Percentiles rank a stretch among this genome's conserved stretches.
Conservation (phyloP, 1,139 yeast genomes). For the Kodamaea ohmeri region DNA sequence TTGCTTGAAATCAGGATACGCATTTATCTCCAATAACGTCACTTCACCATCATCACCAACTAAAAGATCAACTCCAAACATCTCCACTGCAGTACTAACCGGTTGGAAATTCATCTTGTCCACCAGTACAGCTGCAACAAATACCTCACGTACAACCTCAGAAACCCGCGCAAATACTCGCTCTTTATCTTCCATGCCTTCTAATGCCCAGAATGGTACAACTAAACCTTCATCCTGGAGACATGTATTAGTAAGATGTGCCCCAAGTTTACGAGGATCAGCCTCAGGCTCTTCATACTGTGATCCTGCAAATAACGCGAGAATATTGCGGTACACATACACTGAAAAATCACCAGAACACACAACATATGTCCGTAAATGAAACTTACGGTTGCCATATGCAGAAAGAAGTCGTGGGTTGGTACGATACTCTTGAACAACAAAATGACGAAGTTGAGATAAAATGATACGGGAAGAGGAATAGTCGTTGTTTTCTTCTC, state of each 20-base stretch:
- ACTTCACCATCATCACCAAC: constrained; percentile 58
- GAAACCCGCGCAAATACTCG: constrained; percentile 55
- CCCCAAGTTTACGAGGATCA: constrained; percentile 46
- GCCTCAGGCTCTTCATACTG: constrained; percentile 44
- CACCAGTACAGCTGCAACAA: constrained; percentile 74
- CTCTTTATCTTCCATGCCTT: constrained; percentile 43
- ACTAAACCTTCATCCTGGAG: constrained; percentile 64
- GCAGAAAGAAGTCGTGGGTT: constrained; percentile 63
- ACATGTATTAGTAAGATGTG: constrained; percentile 93
- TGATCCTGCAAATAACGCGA: constrained; percentile 72
- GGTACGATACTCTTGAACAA: constrained; percentile 75
- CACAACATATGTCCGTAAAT: constrained; percentile 81
- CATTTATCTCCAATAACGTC: constrained; percentile 75
- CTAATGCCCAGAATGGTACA: constrained; percentile 61
- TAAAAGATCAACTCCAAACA: constrained; percentile 84
- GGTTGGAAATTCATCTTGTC: constrained; percentile 92
- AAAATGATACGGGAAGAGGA: constrained; percentile 78
- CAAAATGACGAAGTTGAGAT: constrained; percentile 85
- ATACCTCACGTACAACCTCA: constrained; percentile 65
- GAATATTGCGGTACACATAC: constrained; percentile 72
- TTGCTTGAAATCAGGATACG: constrained; percentile 95
- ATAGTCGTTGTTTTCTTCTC: constrained; percentile 39
- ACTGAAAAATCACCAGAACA: constrained; percentile 73
- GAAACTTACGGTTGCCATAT: constrained; percentile 77
- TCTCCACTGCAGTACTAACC: constrained; percentile 73